Percentiles rank a stretch among this genome's conserved stretches.
phyloP scores from a whole-genome alignment of 2,329 filamentous ascomycete genomes.

The Pestalotiopsis sp. region DNA sequence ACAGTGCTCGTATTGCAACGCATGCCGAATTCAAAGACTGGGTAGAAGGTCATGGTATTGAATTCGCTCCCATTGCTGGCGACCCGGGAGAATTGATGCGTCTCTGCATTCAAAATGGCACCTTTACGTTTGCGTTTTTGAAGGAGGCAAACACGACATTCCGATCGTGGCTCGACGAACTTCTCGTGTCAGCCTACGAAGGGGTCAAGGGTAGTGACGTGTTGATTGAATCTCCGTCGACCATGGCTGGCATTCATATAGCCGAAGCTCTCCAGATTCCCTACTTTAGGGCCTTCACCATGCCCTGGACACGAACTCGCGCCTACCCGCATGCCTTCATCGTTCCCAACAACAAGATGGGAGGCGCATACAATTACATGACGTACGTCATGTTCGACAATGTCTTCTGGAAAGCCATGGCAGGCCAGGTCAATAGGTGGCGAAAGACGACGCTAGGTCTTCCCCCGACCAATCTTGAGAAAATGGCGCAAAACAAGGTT shows the following conservation, averaged over 20 bases:
- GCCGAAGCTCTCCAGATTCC: constrained; percentile 91
- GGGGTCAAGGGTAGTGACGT: constrained; percentile 88
- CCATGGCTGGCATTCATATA: constrained; percentile 98
- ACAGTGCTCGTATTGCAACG: constrained; percentile 85
- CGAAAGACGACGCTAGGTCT: constrained; percentile 79
- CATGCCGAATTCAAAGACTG: constrained; percentile 88
- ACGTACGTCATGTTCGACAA: constrained; percentile 97
- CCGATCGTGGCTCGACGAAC: constrained; percentile 90
- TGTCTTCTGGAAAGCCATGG: constrained; percentile 93
- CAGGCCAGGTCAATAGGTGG: constrained; percentile 91
- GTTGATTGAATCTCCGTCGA: constrained; percentile 91
- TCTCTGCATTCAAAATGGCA: constrained; percentile 94
- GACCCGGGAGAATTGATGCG: constrained; percentile 95
- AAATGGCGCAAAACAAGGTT: constrained; percentile 96
- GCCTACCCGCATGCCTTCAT: constrained; percentile 97
- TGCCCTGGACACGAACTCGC: constrained; percentile 96
- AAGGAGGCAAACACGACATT: constrained; percentile 86
- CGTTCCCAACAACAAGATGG: constrained; percentile 90
- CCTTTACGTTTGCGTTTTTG: constrained; percentile 92
- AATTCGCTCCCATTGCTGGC: constrained; percentile 85
- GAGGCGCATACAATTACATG: constrained; percentile 91
- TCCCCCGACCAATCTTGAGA: constrained; percentile 81
- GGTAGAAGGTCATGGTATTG: constrained; percentile 92
- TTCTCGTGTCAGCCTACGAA: constrained; percentile 79
- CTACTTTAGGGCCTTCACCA: constrained; percentile 96